Percentiles rank a stretch among this genome's conserved stretches.
Conservation (phyloP, 371 early-diverging fungal species). For the Mortierella sp. region DNA sequence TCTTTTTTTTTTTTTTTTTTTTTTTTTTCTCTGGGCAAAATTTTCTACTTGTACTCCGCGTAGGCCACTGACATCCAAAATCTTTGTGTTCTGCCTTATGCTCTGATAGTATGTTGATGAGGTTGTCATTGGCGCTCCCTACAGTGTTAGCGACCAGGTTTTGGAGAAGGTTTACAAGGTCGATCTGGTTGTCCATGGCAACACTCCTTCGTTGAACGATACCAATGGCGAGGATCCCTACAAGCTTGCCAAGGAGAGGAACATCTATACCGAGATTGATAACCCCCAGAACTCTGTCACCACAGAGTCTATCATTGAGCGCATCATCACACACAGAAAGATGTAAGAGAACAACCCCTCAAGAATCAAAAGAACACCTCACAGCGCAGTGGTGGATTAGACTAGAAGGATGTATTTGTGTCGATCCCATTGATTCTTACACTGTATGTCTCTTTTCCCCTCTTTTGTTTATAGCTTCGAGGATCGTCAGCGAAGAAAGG, state of each 20-base stretch:
- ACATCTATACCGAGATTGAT: slow-evolving; percentile 80
- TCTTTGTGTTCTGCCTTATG: background rate
- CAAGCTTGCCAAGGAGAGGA: slow-evolving; percentile 75
- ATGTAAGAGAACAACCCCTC: slow-evolving; percentile 72
- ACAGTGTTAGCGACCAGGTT: slow-evolving; percentile 85
- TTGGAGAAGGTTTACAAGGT: slow-evolving; percentile 86
- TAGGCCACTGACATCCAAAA: background rate
- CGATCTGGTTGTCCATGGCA: slow-evolving; percentile 81
- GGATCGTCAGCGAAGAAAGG: slow-evolving; percentile 81
- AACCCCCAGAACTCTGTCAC: slow-evolving; percentile 81
- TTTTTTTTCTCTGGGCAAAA: background rate
- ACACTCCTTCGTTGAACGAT: slow-evolving; percentile 69
- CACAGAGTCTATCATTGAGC: slow-evolving; percentile 84
- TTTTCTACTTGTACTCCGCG: background rate
- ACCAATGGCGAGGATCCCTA: slow-evolving; percentile 87
- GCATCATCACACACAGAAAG: slow-evolving; percentile 88
- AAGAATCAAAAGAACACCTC: no score
- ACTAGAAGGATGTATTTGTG: no score
- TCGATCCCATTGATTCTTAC: background rate
- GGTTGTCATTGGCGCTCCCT: slow-evolving; percentile 92
- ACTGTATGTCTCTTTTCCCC: background rate
- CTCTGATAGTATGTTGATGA: slow-evolving; percentile 83
- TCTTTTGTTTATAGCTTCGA: slow-evolving; percentile 55
- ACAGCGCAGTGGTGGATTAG: background rate
- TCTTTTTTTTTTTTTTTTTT: background rate